Base-by-base conservation (phyloP, 768 basidiomycete species). In the Cantharellus anzutake region DNA sequence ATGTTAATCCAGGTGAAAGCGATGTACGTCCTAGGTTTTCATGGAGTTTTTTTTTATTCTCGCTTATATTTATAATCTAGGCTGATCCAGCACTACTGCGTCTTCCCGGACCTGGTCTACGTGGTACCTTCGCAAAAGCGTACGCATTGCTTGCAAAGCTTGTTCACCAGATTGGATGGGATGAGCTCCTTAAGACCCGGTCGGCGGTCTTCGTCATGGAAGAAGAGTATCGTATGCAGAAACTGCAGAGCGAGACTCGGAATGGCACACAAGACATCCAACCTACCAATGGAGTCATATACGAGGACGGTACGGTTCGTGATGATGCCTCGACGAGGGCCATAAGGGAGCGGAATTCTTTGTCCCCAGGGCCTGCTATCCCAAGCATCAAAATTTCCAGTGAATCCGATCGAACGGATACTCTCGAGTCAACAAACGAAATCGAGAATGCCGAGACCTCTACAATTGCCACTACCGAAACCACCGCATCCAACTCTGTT, bases 141-240 rank as follows among this genome's bases (percentile, higher is more conserved):
- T 99, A 99, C 66, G 75, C 83, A 0, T 79, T 99, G 7, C 79
- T 99, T 34, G 87, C 93, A 11, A 80, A 84, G 0, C 82, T 99
- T 34, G 96, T 97, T 40, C 81, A 86, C 0, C 84, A 90, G 63
- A 92, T 99, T 64, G 96, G 96, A 0, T 99, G 96, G 96, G 96
- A 99, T 72, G 96, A 98, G 73, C 79, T 98, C 2, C 77, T 99
- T 60, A 92, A 92, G 74, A 86, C 88, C 11, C 83, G 96, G 78
- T 91, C 88, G 70, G 72, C 75, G 42, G 96, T 99, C 11, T 98
- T 99, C 70, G 96, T 99, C 44, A 99, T 99, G 96, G 96, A 98
- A 69, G 94, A 99, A 69, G 96, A 99, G 69, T 99, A 99, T 69
- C 79, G 96, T 42, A 86, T 88, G 82, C 94, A 97, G 73, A 97